A percentile compares a stretch with the other conserved stretches of the same genome.
phyloP scores from a whole-genome alignment of 2,329 filamentous ascomycete genomes.

The Fusarium praegraminearum region DNA sequence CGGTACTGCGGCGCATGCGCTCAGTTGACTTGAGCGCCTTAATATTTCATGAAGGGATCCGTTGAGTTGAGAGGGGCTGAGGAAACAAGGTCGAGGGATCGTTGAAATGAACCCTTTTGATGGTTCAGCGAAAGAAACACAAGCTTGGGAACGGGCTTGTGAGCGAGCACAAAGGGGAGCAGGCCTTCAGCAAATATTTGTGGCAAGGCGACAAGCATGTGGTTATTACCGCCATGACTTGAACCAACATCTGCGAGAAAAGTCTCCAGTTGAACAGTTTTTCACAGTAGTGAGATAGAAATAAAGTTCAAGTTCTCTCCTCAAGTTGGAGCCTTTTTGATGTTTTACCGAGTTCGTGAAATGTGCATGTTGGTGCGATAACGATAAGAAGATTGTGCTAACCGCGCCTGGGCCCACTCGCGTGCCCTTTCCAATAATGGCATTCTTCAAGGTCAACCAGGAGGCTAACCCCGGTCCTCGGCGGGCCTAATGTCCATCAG shows the following conservation, averaged over 20 bases:
- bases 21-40: slow-evolving; percentile 45
- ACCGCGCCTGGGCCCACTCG: slow-evolving; percentile 5
- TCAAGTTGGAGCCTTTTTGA: not conserved
- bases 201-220: not conserved
- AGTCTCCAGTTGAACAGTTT: slow-evolving; percentile 9
- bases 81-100: slow-evolving; percentile 26
- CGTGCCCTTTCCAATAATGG: slow-evolving; percentile 21
- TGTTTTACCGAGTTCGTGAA: slow-evolving; percentile 6
- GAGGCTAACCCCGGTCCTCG: slow-evolving; percentile 40
- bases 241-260: slow-evolving; percentile 13
- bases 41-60: slow-evolving; percentile 48
- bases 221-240: slow-evolving; percentile 8
- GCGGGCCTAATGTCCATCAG: slow-evolving; percentile 30
- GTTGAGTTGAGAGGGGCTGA: slow-evolving; percentile 37
- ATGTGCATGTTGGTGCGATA: not conserved
- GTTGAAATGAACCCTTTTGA: slow-evolving; percentile 11
- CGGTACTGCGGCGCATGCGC: slow-evolving; percentile 43
- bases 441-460: slow-evolving; percentile 3
- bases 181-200: not conserved
- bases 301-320: slow-evolving; percentile 38
- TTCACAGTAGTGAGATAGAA: slow-evolving; percentile 36
- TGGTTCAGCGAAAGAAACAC: slow-evolving; percentile 24
- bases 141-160: slow-evolving; percentile 11
- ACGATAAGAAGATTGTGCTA: not conserved
- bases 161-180: slow-evolving; percentile 23